A percentile compares a stretch with the other conserved stretches of the same genome.
Evolutionary conservation across 2,329 filamentous ascomycete genomes (phyloP).

Genomic region (Epichloe festucae): DNA sequence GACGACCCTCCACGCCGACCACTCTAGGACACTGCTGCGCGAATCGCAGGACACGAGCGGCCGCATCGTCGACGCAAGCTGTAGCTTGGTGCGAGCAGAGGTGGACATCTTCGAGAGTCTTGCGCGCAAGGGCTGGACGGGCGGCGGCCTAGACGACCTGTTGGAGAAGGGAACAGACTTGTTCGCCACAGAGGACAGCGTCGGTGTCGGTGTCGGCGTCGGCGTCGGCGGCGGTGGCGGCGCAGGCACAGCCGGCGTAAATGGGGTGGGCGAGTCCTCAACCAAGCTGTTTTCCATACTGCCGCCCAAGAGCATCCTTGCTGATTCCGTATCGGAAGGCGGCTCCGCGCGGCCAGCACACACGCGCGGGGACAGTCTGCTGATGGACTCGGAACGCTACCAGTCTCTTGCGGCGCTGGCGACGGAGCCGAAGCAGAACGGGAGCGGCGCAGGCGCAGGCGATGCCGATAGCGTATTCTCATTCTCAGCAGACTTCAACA

Average conservation of each 20-base stretch:
- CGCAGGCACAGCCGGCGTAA: not conserved
- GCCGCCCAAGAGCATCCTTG: conserved; percentile 50
- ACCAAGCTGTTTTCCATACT: conserved; percentile 51
- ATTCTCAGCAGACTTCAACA: conserved; percentile 40
- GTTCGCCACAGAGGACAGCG: conserved; percentile 34
- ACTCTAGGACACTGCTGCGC: conserved; percentile 44
- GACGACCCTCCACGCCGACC: conserved; percentile 45
- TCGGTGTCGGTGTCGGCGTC: conserved; percentile 8
- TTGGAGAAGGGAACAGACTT: conserved; percentile 51
- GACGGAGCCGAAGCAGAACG: conserved; percentile 13
- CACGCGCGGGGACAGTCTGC: conserved; percentile 40
- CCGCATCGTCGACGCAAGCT: conserved; percentile 50
- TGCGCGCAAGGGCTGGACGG: conserved; percentile 54
- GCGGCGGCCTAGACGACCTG: conserved; percentile 52
- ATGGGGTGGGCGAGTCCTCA: conserved; percentile 18
- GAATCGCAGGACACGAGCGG: conserved; percentile 53
- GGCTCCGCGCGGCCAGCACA: conserved; percentile 19
- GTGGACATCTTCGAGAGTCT: conserved; percentile 57
- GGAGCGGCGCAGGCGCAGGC: conserved; percentile 15
- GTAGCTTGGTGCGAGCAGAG: conserved; percentile 52
- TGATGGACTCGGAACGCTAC: conserved; percentile 39
- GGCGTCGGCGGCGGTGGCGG: conserved; percentile 10
- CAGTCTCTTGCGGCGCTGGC: conserved; percentile 43
- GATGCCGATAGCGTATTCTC: conserved; percentile 41
- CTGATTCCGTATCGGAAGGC: conserved; percentile 32